These are phyloP conservation scores for Lagenaria siceraria DNA, from an alignment of 306 rosid species.

Conservation along the genomic window DNA sequence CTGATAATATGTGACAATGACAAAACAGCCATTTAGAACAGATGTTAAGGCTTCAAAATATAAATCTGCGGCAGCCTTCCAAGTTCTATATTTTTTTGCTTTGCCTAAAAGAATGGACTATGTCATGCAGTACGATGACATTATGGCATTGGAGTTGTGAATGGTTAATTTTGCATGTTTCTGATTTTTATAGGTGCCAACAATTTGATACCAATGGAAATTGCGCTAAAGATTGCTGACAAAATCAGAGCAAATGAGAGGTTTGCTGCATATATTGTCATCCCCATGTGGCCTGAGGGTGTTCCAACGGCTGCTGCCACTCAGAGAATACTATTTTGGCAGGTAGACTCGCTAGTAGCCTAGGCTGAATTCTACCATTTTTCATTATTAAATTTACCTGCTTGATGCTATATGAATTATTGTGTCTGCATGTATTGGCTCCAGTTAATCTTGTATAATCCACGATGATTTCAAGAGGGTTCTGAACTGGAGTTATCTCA, in stretches of 20 bases:
- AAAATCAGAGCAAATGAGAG: conserved; percentile 88
- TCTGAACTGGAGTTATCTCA: background rate
- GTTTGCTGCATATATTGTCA: conserved; percentile 79
- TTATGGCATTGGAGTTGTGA: background rate
- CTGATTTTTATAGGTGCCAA: conserved; percentile 63
- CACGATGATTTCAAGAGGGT: background rate
- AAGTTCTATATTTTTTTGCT: background rate
- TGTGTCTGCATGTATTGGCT: background rate
- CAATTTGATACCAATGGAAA: conserved; percentile 97
- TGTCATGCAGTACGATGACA: background rate
- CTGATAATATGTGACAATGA: background rate
- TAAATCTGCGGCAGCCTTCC: background rate
- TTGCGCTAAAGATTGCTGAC: conserved; percentile 81
- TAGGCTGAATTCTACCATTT: background rate
- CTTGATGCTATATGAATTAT: background rate
- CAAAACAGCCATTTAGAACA: background rate
- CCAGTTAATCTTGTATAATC: background rate
- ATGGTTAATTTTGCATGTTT: conserved; percentile 3
- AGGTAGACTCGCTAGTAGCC: conserved; percentile 39
- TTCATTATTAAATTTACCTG: background rate
- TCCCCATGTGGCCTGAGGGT: conserved; percentile 99
- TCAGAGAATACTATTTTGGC: conserved; percentile 96
- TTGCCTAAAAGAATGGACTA: background rate
- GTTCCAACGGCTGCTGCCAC: conserved; percentile 83
- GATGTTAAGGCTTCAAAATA: background rate